Percentiles rank a stretch among this genome's conserved stretches.
phyloP scores from a whole-genome alignment of 192 early-diverging fungal species.

The Geosiphon pyriformis region DNA sequence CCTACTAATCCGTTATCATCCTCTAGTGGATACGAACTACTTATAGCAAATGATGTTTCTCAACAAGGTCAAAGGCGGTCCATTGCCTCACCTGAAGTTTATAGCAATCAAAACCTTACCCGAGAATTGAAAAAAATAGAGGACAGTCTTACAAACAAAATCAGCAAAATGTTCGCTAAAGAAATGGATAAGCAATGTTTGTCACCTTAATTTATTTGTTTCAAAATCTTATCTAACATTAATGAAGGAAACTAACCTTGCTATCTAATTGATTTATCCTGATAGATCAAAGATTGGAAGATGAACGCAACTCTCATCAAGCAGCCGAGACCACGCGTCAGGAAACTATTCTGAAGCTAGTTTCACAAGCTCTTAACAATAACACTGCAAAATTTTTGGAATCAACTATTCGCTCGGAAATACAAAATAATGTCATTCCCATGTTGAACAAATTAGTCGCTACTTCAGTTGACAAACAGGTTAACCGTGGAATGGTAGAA shows the following conservation, averaged over 20 bases:
- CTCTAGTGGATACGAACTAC: not conserved
- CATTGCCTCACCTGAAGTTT: not conserved
- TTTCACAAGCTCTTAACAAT: conserved; percentile 39
- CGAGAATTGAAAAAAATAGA: conserved; percentile 28
- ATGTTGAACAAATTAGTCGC: conserved; percentile 36
- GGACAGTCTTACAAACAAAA: conserved; percentile 27
- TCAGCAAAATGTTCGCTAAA: conserved; percentile 24
- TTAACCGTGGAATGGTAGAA: conserved; percentile 31
- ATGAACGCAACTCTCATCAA: conserved; percentile 28
- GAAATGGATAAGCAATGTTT: conserved; percentile 29
- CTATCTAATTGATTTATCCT: not conserved
- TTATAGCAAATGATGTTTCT: not conserved
- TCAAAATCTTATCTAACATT: not conserved
- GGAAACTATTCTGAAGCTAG: conserved; percentile 39
- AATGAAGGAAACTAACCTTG: not conserved
- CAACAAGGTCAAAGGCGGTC: not conserved
- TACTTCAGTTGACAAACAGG: conserved; percentile 37
- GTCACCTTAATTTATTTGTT: not conserved
- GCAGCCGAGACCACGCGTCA: conserved; percentile 40
- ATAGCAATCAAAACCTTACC: not conserved
- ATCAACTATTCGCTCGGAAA: conserved; percentile 41
- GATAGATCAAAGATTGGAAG: conserved; percentile 25
- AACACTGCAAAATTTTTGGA: conserved; percentile 43
- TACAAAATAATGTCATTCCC: conserved; percentile 38
- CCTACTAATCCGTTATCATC: not conserved